Evolutionary conservation across 2,329 filamentous ascomycete species (phyloP), one percentile per base, ranked within the genome.

Genomic region (Nigrospora sphaerica): DNA sequence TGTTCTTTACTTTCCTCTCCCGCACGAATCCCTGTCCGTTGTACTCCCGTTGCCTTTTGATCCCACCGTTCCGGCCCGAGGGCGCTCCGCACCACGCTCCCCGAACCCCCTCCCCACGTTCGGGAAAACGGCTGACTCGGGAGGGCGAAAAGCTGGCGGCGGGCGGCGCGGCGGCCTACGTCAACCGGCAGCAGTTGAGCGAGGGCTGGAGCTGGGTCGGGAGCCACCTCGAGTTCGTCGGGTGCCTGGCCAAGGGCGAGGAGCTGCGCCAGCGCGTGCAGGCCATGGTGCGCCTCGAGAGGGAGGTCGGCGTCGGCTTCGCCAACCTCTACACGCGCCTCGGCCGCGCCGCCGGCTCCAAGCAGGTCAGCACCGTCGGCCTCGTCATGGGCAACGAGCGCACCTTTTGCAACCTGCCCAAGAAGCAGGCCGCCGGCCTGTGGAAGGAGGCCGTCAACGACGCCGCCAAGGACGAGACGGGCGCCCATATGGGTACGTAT

Each of bases 151-250:
- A 28, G 23, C 83, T 92, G 0, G 86, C 85, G 1, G 91, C 86
- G 0, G 88, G 88, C 9, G 86, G 86, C 1, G 88, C 88, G 1
- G 90, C 90, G 9, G 86, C 92, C 12, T 97, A 95, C 70, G 74
- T 86, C 57, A 90, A 93, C 57, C 81, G 88, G 46, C 87, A 95
- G 32, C 83, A 88, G 52, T 80, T 97, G 50, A 80, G 77, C 3
- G 76, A 85, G 49, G 86, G 91, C 9, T 84, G 84, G 70, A 73
- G 73, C 11, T 97, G 91, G 90, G 88, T 88, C 13, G 81, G 85
- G 14, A 93, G 88, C 33, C 93, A 98, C 66, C 80, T 98, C 23
- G 88, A 93, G 64, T 98, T 97, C 58, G 88, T 97, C 1, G 89
- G 90, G 2, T 95, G 89, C 58, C 77, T 98, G 9, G 86, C 87